Evolutionary conservation across 495 filamentous ascomycete species (phyloP).

Genomic region (Aspergillus diversus): DNA sequence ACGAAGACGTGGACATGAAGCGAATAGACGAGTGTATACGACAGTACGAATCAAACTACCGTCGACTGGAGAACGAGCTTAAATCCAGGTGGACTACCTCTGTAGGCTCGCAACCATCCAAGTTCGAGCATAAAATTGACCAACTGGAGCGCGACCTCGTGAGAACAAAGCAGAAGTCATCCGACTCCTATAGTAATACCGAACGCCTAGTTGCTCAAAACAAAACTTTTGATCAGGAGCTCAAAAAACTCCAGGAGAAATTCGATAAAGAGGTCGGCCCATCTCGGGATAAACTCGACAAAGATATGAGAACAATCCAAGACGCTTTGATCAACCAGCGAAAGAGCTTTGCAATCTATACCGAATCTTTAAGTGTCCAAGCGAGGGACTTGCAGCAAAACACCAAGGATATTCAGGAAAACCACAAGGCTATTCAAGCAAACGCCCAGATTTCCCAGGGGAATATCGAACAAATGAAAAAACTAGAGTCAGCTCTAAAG

Average conservation of each 20-base stretch:
- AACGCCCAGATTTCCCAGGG: background rate
- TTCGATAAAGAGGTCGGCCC: background rate
- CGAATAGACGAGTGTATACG: conserved; percentile 24
- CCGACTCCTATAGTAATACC: background rate
- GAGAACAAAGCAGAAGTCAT: conserved; percentile 8
- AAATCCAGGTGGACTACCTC: conserved; percentile 7
- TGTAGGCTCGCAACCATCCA: background rate
- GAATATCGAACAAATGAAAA: no score
- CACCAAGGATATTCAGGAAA: background rate
- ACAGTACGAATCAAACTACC: conserved; percentile 15
- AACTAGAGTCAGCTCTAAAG: no score
- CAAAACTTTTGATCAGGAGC: conserved; percentile 2
- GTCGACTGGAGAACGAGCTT: conserved; percentile 20
- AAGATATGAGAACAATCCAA: background rate
- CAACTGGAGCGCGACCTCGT: conserved; percentile 15
- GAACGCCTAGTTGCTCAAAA: background rate
- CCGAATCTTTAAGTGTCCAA: background rate
- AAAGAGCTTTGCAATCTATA: conserved; percentile 8
- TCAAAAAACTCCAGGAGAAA: conserved; percentile 9
- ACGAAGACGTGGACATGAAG: conserved; percentile 22
- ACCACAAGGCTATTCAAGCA: background rate
- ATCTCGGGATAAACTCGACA: background rate
- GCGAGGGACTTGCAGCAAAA: background rate
- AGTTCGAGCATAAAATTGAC: conserved; percentile 2
- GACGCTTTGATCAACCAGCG: background rate